Conservation (phyloP, 139 green algal species). For the Tetradesmus obliquus region DNA sequence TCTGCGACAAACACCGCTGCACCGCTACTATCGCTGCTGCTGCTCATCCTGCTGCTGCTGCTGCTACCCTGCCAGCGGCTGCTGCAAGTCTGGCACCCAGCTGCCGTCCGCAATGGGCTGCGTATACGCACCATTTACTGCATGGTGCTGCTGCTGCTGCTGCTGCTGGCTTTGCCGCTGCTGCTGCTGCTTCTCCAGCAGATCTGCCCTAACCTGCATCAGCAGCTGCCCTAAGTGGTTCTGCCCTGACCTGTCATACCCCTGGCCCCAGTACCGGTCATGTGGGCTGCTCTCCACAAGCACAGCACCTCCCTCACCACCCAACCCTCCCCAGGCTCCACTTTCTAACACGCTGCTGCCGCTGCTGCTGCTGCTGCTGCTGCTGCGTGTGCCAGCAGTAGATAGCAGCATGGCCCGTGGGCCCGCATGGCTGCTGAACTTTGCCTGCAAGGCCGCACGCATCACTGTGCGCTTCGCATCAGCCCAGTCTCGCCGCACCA, state of each 20-base stretch:
- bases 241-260: constrained; percentile 80
- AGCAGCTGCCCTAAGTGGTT: constrained; percentile 94
- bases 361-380: constrained; percentile 27
- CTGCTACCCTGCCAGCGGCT: background rate
- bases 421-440: constrained; percentile 84
- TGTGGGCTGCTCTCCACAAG: constrained; percentile 86
- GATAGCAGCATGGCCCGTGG: constrained; percentile 84
- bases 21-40: constrained; percentile 1
- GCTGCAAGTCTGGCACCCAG: constrained; percentile 68
- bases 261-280: constrained; percentile 93
- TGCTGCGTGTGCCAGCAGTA: constrained; percentile 50
- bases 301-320: background rate
- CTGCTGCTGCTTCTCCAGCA: constrained; percentile 39
- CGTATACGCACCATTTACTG: background rate
- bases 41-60: constrained; percentile 5
- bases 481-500: constrained; percentile 89
- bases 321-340: background rate
- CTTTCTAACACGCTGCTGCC: background rate
- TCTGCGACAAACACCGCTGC: background rate
- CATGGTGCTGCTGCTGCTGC: constrained; percentile 29
- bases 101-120: constrained; percentile 73
- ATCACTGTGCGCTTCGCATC: constrained; percentile 88
- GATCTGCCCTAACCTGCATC: constrained; percentile 83
- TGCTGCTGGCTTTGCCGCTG: constrained; percentile 19
- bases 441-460: constrained; percentile 80